phyloP scores from a whole-genome alignment of 331 rosid genomes.

The Telfairia occidentalis region DNA sequence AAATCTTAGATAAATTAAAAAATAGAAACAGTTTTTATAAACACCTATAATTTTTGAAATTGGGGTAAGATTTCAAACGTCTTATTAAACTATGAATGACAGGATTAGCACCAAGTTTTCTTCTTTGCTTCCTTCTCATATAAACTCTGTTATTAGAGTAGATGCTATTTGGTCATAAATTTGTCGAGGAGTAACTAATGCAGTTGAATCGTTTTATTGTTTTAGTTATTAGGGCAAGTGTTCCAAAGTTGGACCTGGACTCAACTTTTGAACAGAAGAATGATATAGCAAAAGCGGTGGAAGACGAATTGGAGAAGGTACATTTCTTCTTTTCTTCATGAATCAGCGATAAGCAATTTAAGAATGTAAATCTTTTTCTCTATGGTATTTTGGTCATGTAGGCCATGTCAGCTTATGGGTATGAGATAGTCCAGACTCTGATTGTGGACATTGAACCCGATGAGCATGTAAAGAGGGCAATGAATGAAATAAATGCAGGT shows the following conservation, averaged over 20 bases:
- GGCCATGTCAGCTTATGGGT: conserved; percentile 73
- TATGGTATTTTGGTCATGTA: conserved; percentile 11
- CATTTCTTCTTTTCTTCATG: background rate
- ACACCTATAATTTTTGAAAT: background rate
- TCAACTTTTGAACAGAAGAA: conserved; percentile 65
- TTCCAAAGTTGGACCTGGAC: conserved; percentile 69
- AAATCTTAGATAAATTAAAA: background rate
- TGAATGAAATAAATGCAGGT: conserved; percentile 87
- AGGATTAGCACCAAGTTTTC: background rate
- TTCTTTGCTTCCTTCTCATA: background rate
- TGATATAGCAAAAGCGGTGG: conserved; percentile 59
- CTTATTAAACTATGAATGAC: background rate
- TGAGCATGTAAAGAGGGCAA: conserved; percentile 54
- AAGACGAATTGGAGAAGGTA: conserved; percentile 68
- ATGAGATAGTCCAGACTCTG: conserved; percentile 64
- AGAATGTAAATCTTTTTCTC: background rate
- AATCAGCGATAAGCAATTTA: background rate
- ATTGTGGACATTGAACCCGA: conserved; percentile 71
- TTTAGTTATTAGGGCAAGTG: conserved; percentile 68
- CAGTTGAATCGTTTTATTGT: background rate
- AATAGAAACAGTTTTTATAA: background rate
- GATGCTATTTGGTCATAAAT: conserved; percentile 7
- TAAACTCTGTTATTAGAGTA: conserved; percentile 1
- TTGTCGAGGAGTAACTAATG: background rate
- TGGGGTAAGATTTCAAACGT: background rate